Conservation (phyloP, 2,329 filamentous ascomycete genomes). For the Pyrenophora teres region DNA sequence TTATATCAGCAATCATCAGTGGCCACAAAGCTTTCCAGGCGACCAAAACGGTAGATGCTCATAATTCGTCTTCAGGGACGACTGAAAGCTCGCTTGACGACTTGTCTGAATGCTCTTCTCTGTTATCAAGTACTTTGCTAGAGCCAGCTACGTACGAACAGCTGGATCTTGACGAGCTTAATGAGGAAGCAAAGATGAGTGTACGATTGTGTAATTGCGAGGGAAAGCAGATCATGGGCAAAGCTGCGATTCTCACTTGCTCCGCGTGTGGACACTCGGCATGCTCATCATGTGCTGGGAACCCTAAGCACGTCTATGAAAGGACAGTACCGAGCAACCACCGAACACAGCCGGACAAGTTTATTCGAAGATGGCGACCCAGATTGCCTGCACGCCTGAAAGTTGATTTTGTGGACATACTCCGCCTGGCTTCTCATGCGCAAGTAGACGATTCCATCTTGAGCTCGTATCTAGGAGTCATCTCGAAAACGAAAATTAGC, state of each 20-base stretch:
- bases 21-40: conserved; percentile 19
- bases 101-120: too few species aligned
- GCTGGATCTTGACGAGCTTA: conserved; percentile 20
- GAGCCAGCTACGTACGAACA: background rate
- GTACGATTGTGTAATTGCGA: conserved; percentile 64
- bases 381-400: conserved; percentile 28
- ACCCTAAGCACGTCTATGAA: conserved; percentile 57
- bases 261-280: conserved; percentile 59
- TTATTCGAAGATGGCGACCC: conserved; percentile 50
- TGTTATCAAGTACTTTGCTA: background rate
- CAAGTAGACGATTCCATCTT: background rate
- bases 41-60: too few species aligned
- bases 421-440: background rate
- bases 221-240: conserved; percentile 49
- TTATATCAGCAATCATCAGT: conserved; percentile 63
- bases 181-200: conserved; percentile 40
- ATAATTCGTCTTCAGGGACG: too few species aligned
- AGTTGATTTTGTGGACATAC: conserved; percentile 23
- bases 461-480: conserved; percentile 10
- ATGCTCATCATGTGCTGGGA: conserved; percentile 59
- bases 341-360: conserved; percentile 50
- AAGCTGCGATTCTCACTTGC: conserved; percentile 54
- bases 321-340: conserved; percentile 5
- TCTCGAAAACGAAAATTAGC: conserved; percentile 15
- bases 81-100: too few species aligned